These are phyloP conservation scores for Phaeophleospora eucalypticola DNA, from an alignment of 2,329 filamentous ascomycete species.

Conservation along the genomic window DNA sequence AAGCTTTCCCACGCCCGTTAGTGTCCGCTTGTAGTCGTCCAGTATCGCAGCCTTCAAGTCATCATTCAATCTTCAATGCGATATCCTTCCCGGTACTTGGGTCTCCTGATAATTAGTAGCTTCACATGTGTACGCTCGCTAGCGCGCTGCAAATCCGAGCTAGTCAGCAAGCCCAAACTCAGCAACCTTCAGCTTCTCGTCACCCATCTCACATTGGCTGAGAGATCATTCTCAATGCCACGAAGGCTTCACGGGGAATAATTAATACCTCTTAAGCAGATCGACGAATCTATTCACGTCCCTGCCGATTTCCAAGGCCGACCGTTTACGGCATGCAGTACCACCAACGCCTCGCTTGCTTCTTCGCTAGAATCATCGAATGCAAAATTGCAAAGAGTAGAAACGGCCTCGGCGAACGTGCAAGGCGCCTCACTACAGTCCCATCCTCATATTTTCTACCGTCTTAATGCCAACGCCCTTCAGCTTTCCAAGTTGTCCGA, in stretches of 20 bases:
- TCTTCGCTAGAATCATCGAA: background rate
- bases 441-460: constrained; percentile 49
- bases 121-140: too few relatives aligned
- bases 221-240: background rate
- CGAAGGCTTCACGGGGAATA: background rate
- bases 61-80: background rate
- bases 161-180: too few relatives aligned
- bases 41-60: background rate
- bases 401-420: background rate
- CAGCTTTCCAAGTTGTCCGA: constrained; percentile 43
- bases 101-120: too few relatives aligned
- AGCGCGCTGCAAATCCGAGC: too few relatives aligned
- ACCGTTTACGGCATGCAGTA: background rate
- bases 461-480: constrained; percentile 49
- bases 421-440: constrained; percentile 22
- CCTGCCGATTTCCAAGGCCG: background rate
- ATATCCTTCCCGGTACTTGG: too few relatives aligned
- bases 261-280: background rate
- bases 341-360: background rate
- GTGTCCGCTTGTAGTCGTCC: background rate
- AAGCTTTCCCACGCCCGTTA: background rate
- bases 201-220: too few relatives aligned
- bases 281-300: too few relatives aligned
- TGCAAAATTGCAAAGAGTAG: background rate
- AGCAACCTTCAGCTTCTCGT: too few relatives aligned